phyloP scores from a whole-genome alignment of 2,329 filamentous ascomycete species.

The Graphium sp. region DNA sequence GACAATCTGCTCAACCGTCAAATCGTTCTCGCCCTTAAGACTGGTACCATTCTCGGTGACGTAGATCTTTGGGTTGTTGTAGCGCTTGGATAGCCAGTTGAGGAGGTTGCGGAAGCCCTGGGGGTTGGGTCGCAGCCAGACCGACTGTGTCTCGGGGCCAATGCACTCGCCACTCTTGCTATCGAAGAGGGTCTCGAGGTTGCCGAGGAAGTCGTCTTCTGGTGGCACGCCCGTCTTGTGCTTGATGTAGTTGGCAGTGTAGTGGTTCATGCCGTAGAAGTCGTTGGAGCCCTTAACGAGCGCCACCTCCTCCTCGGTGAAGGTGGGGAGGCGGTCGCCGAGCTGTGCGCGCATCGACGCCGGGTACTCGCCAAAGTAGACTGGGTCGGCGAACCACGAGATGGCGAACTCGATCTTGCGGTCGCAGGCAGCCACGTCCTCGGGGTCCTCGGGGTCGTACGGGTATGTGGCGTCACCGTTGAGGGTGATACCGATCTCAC shows the following conservation, averaged over 20 bases:
- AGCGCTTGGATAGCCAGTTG: constrained; percentile 62
- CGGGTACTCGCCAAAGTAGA: constrained; percentile 74
- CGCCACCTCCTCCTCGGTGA: constrained; percentile 53
- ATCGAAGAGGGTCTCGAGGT: constrained; percentile 55
- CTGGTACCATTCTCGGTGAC: constrained; percentile 83
- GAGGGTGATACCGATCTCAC: constrained; percentile 74
- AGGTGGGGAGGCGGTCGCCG: constrained; percentile 58
- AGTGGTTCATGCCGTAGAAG: constrained; percentile 92
- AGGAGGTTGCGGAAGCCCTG: constrained; percentile 63
- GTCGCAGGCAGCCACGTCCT: constrained; percentile 58
- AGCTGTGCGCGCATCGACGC: constrained; percentile 71
- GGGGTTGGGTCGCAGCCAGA: constrained; percentile 65
- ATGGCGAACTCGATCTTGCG: constrained; percentile 80
- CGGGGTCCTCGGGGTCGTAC: constrained; percentile 62
- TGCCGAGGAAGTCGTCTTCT: constrained; percentile 54
- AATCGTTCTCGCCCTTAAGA: constrained; percentile 66
- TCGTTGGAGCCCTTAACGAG: constrained; percentile 79
- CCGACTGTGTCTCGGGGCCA: constrained; percentile 66
- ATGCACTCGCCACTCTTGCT: constrained; percentile 59
- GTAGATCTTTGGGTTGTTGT: constrained; percentile 62
- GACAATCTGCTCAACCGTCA: constrained; percentile 52
- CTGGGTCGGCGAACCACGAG: constrained; percentile 75
- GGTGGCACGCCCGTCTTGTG: constrained; percentile 46
- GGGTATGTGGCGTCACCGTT: constrained; percentile 75
- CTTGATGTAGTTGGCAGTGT: constrained; percentile 76